Evolutionary conservation across 169 alveolate genomes (phyloP).

Genomic region (Cryptosporidium canis): DNA sequence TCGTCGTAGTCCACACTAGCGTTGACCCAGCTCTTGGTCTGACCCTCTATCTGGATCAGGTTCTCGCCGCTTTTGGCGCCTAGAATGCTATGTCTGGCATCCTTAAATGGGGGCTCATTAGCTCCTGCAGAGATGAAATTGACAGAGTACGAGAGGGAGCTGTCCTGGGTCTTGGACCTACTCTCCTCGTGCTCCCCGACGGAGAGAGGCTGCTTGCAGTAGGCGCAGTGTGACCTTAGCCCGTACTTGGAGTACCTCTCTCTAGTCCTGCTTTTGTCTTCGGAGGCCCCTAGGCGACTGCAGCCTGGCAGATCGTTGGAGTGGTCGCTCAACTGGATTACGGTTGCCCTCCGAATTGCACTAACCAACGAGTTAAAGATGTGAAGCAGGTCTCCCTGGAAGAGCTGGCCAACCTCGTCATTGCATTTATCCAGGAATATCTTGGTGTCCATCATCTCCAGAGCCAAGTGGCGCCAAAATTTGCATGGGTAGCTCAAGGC

Average conservation of each 20-base stretch:
- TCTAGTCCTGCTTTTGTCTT: not conserved
- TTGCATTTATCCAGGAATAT: constrained; percentile 53
- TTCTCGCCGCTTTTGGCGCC: not conserved
- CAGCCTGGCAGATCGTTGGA: not conserved
- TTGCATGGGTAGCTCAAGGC: constrained; percentile 4
- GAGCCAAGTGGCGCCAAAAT: constrained; percentile 50
- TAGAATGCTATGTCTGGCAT: not conserved
- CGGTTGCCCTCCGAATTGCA: not conserved
- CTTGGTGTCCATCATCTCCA: constrained; percentile 38
- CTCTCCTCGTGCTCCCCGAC: not conserved
- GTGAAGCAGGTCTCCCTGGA: constrained; percentile 20
- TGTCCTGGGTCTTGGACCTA: not conserved
- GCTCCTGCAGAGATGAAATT: constrained; percentile 34
- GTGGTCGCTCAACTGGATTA: not conserved
- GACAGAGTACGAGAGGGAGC: not conserved
- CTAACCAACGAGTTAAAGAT: constrained; percentile 16
- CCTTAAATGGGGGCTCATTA: not conserved
- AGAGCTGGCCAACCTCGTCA: constrained; percentile 33
- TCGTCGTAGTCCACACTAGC: not conserved
- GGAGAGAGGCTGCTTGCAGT: not conserved
- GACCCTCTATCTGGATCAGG: not conserved
- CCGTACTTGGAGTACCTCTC: not conserved
- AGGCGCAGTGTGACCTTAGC: not conserved
- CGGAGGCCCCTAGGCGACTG: not conserved
- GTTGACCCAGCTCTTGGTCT: not conserved